These are phyloP conservation scores for Suillus subluteus DNA, from an alignment of 768 basidiomycete species.

Conservation along the genomic window DNA sequence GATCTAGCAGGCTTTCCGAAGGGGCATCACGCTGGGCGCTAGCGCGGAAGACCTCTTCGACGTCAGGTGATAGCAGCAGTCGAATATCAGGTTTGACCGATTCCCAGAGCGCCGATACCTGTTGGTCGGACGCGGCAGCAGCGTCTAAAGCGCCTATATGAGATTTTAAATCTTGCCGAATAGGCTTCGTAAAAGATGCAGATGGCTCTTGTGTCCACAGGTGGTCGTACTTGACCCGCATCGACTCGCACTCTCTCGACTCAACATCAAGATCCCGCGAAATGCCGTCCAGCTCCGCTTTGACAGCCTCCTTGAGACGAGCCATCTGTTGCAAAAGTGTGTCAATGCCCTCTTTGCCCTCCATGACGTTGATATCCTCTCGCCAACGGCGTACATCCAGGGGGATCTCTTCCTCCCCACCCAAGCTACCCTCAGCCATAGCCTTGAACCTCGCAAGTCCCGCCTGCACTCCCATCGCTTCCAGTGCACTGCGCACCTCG, in stretches of 20 bases:
- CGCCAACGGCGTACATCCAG: conserved; percentile 73
- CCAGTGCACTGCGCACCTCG: conserved; percentile 77
- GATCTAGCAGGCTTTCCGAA: conserved; percentile 62
- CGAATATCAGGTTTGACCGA: conserved; percentile 65
- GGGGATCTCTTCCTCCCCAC: conserved; percentile 68
- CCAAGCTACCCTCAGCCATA: conserved; percentile 68
- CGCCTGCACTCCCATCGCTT: conserved; percentile 78
- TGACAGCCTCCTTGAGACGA: conserved; percentile 59
- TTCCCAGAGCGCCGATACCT: conserved; percentile 76
- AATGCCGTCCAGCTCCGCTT: conserved; percentile 61
- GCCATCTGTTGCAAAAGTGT: conserved; percentile 60
- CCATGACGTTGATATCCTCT: conserved; percentile 72
- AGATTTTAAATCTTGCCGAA: conserved; percentile 80
- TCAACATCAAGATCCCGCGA: conserved; percentile 78
- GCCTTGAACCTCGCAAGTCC: conserved; percentile 69
- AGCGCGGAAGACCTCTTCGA: conserved; percentile 67
- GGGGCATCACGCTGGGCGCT: conserved; percentile 45
- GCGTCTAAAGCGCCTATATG: conserved; percentile 73
- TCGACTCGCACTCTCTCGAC: conserved; percentile 83
- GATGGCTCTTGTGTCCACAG: conserved; percentile 87
- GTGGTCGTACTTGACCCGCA: conserved; percentile 87
- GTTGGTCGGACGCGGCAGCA: conserved; percentile 77
- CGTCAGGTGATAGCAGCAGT: conserved; percentile 58
- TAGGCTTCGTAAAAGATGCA: conserved; percentile 66
- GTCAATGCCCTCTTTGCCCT: conserved; percentile 72